phyloP scores from a whole-genome alignment of 75 land plant species.

The Pinus tabuliformis region DNA sequence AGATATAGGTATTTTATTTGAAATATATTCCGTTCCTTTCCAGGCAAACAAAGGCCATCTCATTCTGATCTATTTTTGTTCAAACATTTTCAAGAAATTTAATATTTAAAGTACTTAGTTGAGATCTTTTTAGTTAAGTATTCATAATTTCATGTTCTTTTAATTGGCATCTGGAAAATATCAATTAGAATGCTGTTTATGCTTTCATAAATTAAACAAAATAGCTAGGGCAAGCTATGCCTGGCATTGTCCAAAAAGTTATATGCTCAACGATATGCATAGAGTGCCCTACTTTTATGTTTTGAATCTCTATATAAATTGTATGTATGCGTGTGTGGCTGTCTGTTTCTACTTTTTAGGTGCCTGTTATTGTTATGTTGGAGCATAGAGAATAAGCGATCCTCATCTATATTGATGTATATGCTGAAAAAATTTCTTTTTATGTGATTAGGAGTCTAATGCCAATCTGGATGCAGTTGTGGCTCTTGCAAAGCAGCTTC shows the following conservation, averaged over 20 bases:
- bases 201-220: not conserved
- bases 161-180: too few relatives aligned
- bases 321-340: not conserved
- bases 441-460: constrained; percentile 72
- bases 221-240: not conserved
- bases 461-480: constrained; percentile 88
- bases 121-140: not conserved
- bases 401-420: not conserved
- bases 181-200: too few relatives aligned
- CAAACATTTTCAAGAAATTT: too few relatives aligned
- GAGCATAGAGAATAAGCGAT: not conserved
- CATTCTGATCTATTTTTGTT: too few relatives aligned
- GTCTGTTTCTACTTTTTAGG: not conserved
- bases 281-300: too few relatives aligned
- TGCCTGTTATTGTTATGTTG: not conserved
- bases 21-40: not conserved
- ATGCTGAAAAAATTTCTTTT: not conserved
- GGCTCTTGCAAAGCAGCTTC: constrained; percentile 81
- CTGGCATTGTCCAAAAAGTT: not conserved
- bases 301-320: not conserved
- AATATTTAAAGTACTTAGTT: not conserved
- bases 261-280: too few relatives aligned
- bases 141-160: too few relatives aligned
- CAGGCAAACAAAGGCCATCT: not conserved
- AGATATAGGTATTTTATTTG: not conserved